Conservation (phyloP, 169 alveolate species). For the Cryptosporidium andersoni region DNA sequence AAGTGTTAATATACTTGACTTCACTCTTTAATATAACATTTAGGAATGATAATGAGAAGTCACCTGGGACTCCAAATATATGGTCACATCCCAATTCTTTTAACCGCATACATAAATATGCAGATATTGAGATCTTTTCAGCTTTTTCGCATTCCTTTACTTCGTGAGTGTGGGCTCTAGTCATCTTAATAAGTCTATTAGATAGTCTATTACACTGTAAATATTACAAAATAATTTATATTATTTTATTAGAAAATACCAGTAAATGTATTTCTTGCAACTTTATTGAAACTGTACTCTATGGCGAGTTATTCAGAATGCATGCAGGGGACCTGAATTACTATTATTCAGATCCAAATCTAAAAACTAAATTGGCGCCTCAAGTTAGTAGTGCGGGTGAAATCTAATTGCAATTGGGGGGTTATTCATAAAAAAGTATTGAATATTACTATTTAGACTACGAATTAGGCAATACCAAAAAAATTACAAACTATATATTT, state of each 20-base stretch:
- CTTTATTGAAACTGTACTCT: not conserved
- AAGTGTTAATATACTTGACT: conserved; percentile 70
- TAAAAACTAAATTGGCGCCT: too few species aligned
- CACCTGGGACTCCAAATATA: conserved; percentile 78
- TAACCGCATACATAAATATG: conserved; percentile 66
- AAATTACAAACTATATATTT: not conserved
- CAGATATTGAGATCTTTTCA: conserved; percentile 21
- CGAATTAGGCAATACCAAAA: not conserved
- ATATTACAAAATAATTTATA: not conserved
- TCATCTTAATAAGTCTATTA: not conserved
- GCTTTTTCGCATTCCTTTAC: not conserved
- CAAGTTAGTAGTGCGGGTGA: too few species aligned
- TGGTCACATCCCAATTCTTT: conserved; percentile 74
- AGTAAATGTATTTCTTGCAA: not conserved
- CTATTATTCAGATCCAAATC: too few species aligned
- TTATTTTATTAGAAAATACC: not conserved
- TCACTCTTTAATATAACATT: conserved; percentile 65
- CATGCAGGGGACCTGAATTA: too few species aligned
- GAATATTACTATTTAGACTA: too few species aligned
- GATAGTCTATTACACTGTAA: not conserved
- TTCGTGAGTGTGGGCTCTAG: not conserved
- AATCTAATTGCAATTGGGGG: too few species aligned
- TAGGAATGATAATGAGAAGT: conserved; percentile 73
- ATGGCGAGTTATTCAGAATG: not conserved
- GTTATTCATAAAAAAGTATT: too few species aligned